A percentile compares a stretch with the other conserved stretches of the same genome.
phyloP scores from a whole-genome alignment of 257 asterid genomes.

The Solanum clarkiae region DNA sequence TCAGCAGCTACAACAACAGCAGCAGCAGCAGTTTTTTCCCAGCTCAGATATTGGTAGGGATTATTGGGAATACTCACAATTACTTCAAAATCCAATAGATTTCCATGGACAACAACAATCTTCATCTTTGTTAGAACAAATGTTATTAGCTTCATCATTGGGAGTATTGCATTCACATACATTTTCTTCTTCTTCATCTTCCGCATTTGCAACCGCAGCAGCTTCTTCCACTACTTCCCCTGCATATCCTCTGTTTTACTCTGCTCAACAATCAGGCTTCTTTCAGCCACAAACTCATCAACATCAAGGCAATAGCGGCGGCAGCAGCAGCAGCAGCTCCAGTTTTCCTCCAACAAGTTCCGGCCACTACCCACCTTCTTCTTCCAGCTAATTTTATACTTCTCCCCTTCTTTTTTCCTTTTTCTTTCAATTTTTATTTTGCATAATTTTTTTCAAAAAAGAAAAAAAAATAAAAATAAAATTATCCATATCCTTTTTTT shows the following conservation, averaged over 20 bases:
- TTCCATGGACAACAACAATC: constrained; percentile 31
- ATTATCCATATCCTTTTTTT: neutral
- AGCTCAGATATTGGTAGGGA: constrained; percentile 27
- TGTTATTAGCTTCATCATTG: constrained; percentile 35
- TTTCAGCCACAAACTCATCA: constrained; percentile 25
- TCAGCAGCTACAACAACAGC: neutral
- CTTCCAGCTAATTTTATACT: constrained; percentile 30
- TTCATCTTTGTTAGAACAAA: constrained; percentile 25
- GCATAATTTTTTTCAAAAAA: neutral
- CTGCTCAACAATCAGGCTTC: constrained; percentile 34
- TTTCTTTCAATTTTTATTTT: neutral
- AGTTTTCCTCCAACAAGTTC: constrained; percentile 20
- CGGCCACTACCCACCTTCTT: constrained; percentile 40
- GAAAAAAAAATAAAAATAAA: neutral
- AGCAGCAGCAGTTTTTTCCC: neutral
- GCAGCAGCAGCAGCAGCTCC: constrained; percentile 9
- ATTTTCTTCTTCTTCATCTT: constrained; percentile 8
- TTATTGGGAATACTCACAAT: constrained; percentile 57
- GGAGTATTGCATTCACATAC: constrained; percentile 35
- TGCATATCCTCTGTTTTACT: constrained; percentile 33
- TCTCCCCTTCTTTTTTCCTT: neutral
- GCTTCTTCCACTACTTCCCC: constrained; percentile 6
- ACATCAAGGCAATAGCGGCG: constrained; percentile 1
- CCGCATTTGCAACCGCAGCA: neutral
- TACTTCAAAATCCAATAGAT: constrained; percentile 36